Evolutionary conservation across 371 early-diverging fungal genomes (phyloP).

Genomic region (Thermomucor indicae-seudaticae): DNA sequence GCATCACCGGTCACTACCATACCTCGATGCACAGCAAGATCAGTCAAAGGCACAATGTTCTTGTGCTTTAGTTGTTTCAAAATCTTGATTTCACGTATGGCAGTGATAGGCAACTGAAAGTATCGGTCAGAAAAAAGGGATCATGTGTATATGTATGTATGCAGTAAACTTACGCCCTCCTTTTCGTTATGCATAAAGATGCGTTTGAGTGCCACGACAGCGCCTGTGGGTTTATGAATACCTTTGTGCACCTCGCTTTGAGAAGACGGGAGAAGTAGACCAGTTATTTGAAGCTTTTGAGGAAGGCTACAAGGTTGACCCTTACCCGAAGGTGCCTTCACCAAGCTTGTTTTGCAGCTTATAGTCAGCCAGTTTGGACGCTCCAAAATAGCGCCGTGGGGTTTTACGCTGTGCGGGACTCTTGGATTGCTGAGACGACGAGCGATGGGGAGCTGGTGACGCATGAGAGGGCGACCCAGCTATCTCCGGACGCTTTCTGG

Average conservation of each 20-base stretch:
- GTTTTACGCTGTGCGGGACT: neutral
- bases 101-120: constrained; percentile 85
- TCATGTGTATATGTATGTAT: neutral
- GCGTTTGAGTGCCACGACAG: constrained; percentile 83
- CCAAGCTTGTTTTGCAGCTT: constrained; percentile 79
- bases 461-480: too few relatives aligned
- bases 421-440: too few relatives aligned
- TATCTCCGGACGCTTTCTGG: too few relatives aligned
- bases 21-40: constrained; percentile 74
- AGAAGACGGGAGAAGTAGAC: neutral
- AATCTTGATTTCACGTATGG: constrained; percentile 93
- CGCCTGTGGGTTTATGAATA: constrained; percentile 63
- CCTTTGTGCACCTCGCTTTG: constrained; percentile 87
- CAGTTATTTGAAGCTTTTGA: constrained; percentile 1
- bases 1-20: too few relatives aligned
- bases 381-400: constrained; percentile 41
- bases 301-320: neutral
- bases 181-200: constrained; percentile 90
- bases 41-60: constrained; percentile 84
- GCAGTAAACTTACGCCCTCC: constrained; percentile 72
- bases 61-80: constrained; percentile 77
- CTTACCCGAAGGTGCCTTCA: constrained; percentile 95
- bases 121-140: neutral
- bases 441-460: too few relatives aligned
- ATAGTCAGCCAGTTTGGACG: constrained; percentile 69